Conservation (phyloP, 2,329 filamentous ascomycete genomes). For the Lasiodiplodia hormozganensis region DNA sequence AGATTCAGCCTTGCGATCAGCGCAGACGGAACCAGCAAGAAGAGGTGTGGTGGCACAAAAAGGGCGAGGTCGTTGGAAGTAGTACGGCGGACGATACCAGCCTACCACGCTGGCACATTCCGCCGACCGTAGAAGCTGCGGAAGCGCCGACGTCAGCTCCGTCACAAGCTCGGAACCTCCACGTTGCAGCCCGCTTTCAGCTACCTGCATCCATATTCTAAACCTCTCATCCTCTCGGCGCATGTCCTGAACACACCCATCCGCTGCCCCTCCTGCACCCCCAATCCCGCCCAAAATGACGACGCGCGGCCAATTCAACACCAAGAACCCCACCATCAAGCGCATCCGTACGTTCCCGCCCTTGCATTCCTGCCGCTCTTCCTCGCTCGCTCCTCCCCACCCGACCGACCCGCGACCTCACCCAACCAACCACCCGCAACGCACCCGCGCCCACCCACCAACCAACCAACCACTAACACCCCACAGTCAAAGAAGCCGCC, state of each 20-base stretch:
- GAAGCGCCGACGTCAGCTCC: conserved; percentile 18
- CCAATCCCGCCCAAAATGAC: conserved; percentile 41
- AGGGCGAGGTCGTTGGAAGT: background rate
- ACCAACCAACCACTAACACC: conserved; percentile 33
- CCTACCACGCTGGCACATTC: background rate
- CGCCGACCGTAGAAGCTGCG: conserved; percentile 11
- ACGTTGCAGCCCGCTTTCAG: conserved; percentile 16
- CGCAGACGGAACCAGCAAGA: background rate
- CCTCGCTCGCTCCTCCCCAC: conserved; percentile 14
- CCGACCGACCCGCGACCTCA: too few species aligned
- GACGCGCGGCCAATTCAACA: conserved; percentile 63
- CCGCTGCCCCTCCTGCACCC: background rate
- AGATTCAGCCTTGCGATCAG: background rate
- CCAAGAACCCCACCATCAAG: conserved; percentile 83
- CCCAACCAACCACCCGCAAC: background rate
- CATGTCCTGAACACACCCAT: conserved; percentile 1
- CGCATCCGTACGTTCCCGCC: conserved; percentile 70
- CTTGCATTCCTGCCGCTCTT: conserved; percentile 30
- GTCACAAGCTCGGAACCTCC: conserved; percentile 17
- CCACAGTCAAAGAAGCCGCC: conserved; percentile 82
- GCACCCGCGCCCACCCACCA: background rate
- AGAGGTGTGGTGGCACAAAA: background rate
- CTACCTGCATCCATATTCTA: background rate
- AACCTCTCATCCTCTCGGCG: background rate
- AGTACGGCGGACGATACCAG: background rate